A percentile compares a stretch with the other conserved stretches of the same genome.
Conservation (phyloP, 179 eudicot genomes). For the Nepenthes alata region DNA sequence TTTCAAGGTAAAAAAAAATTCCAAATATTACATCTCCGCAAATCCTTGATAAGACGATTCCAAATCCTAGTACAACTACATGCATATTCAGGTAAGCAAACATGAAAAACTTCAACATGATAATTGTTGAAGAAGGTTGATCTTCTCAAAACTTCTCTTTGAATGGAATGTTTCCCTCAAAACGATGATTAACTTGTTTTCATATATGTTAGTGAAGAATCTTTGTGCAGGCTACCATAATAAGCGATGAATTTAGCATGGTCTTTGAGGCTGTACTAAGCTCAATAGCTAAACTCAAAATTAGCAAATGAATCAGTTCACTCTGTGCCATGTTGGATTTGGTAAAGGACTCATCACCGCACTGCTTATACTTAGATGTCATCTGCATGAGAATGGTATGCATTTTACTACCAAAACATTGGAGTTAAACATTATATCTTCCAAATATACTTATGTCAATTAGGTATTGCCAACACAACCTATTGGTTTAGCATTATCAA, state of each 20-base stretch:
- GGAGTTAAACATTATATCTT: not conserved
- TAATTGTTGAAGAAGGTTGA: not conserved
- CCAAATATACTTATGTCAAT: not conserved
- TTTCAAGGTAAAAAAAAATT: no score
- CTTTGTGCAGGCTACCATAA: slow-evolving; percentile 5
- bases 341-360: slow-evolving; percentile 11
- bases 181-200: not conserved
- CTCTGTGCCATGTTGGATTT: slow-evolving; percentile 10
- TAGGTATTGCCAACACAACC: no score
- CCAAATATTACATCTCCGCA: no score
- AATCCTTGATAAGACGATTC: no score
- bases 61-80: no score
- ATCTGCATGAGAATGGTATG: slow-evolving; percentile 12
- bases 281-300: slow-evolving; percentile 15
- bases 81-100: no score
- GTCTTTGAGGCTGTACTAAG: slow-evolving; percentile 8
- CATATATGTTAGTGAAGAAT: not conserved
- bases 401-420: not conserved
- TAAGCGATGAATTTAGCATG: slow-evolving; percentile 4
- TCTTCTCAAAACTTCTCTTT: not conserved
- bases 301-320: slow-evolving; percentile 15
- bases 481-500: no score
- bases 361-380: slow-evolving; percentile 8
- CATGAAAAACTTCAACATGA: not conserved
- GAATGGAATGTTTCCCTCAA: not conserved